Percentiles rank a stretch among this genome's conserved stretches.
Evolutionary conservation across 140 eudicot species (phyloP).

Genomic region (Ambrosia hybrid): DNA sequence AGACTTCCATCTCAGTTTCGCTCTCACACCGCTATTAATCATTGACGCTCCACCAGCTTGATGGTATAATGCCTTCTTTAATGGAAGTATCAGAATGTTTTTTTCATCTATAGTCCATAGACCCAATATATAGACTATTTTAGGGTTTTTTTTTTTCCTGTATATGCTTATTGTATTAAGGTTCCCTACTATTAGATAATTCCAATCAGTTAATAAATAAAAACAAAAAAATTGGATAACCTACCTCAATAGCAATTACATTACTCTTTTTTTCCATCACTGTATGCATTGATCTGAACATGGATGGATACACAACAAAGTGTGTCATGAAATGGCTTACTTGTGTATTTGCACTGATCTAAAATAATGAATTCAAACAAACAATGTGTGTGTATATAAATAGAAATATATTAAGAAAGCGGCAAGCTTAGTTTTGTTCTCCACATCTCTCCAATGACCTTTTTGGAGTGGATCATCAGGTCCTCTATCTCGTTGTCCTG

Average conservation of each 20-base stretch:
- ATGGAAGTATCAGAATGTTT: no score
- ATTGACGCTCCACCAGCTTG: no score
- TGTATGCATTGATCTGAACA: not conserved
- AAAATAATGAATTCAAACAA: conserved; percentile 21
- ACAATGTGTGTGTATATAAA: no score
- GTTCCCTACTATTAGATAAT: no score
- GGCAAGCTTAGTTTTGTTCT: conserved; percentile 68
- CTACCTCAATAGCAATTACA: not conserved
- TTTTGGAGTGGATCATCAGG: conserved; percentile 92
- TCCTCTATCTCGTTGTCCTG: conserved; percentile 95
- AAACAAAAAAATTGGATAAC: not conserved
- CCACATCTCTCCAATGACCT: conserved; percentile 95
- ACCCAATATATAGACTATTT: no score
- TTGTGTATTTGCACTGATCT: not conserved
- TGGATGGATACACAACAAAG: conserved; percentile 8
- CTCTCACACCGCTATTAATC: no score
- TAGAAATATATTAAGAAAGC: conserved; percentile 7
- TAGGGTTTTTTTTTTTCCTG: no score
- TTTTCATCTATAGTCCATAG: no score
- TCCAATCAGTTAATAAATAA: no score
- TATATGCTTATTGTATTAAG: no score
- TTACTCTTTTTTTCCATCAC: not conserved
- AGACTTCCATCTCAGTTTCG: no score
- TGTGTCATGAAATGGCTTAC: not conserved
- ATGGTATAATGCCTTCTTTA: no score